Percentiles rank a stretch among this genome's conserved stretches.
Conservation (phyloP, 495 filamentous ascomycete genomes). For the Amorphotheca resinae region DNA sequence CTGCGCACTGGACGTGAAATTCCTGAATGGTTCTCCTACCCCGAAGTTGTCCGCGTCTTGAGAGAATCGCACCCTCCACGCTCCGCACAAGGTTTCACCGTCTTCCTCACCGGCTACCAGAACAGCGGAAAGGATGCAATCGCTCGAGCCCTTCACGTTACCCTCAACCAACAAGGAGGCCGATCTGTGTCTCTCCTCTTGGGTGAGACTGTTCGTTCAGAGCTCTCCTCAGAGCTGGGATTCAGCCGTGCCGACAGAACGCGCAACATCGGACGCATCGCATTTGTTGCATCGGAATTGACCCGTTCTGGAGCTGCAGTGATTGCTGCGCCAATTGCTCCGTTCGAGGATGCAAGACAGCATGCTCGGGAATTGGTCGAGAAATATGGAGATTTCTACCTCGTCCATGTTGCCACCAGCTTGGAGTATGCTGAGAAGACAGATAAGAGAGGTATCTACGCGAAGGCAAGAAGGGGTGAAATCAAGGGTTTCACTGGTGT, state of each 20-base stretch:
- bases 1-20: constrained; percentile 85
- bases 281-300: constrained; percentile 90
- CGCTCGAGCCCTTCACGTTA: constrained; percentile 89
- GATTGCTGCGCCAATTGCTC: constrained; percentile 95
- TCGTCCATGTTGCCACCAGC: constrained; percentile 87
- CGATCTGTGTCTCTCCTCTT: constrained; percentile 86
- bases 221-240: constrained; percentile 89
- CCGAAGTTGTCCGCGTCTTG: constrained; percentile 92
- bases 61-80: constrained; percentile 89
- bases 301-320: constrained; percentile 88
- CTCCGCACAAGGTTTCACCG: constrained; percentile 84
- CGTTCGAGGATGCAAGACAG: constrained; percentile 65
- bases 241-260: constrained; percentile 90
- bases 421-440: constrained; percentile 90
- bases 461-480: constrained; percentile 70
- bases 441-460: constrained; percentile 87
- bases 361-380: constrained; percentile 73
- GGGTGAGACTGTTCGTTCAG: constrained; percentile 86
- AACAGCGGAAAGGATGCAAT: constrained; percentile 96
- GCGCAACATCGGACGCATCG: constrained; percentile 91
- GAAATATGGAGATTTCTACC: constrained; percentile 81
- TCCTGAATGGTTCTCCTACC: constrained; percentile 99
- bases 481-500: constrained; percentile 98
- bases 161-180: constrained; percentile 95
- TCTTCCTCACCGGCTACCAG: constrained; percentile 94